Evolutionary conservation across 345 rosid genomes (phyloP).

Genomic region (Diplotaxis tenuifolia): DNA sequence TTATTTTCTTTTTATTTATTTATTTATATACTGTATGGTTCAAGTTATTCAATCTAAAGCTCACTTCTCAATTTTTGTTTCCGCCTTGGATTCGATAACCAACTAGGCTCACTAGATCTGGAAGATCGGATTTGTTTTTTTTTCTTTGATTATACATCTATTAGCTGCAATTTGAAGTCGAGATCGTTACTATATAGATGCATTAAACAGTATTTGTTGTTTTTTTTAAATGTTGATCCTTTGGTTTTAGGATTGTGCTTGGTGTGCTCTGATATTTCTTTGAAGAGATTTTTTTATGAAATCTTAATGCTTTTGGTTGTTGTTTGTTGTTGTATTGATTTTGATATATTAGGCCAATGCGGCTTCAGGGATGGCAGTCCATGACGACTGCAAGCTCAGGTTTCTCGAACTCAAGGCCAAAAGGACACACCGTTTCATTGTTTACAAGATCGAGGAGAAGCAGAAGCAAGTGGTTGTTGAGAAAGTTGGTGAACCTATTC

Average conservation of each 20-base stretch:
- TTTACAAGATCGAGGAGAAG: conserved; percentile 58
- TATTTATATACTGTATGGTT: neutral
- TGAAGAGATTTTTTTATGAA: conserved; percentile 1
- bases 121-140: conserved; percentile 16
- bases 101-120: conserved; percentile 26
- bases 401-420: conserved; percentile 56
- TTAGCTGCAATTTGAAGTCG: neutral
- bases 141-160: conserved; percentile 13
- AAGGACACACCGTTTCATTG: conserved; percentile 53
- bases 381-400: conserved; percentile 58
- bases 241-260: conserved; percentile 1
- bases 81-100: neutral
- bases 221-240: neutral
- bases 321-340: neutral
- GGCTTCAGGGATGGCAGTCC: conserved; percentile 58
- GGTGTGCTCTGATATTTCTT: neutral
- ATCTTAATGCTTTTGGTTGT: neutral
- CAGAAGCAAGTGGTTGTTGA: conserved; percentile 58
- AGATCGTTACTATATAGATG: neutral
- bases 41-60: neutral
- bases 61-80: neutral
- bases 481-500: conserved; percentile 54
- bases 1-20: neutral
- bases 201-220: neutral
- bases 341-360: conserved; percentile 50